Conservation (phyloP, 164 flowering plant genomes). For the Protea cynaroides region DNA sequence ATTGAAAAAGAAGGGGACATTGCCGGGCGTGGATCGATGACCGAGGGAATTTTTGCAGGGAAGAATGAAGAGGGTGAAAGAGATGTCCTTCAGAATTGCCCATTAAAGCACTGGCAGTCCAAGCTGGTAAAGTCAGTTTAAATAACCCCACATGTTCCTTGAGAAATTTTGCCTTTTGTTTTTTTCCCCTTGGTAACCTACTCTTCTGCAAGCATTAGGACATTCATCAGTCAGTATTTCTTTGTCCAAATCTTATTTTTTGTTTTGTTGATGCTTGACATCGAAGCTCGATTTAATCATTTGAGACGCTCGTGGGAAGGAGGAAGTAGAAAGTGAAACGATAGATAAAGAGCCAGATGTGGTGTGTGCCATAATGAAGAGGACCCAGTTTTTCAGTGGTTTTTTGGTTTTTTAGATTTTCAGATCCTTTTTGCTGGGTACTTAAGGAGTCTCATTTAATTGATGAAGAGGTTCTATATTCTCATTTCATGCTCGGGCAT, state of each 20-base stretch:
- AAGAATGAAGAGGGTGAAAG: not conserved
- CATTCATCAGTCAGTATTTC: constrained; percentile 22
- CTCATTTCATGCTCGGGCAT: not conserved
- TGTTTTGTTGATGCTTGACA: constrained; percentile 55
- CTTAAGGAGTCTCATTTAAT: constrained; percentile 8
- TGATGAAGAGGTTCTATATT: constrained; percentile 7
- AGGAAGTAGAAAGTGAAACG: not conserved
- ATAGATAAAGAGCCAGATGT: constrained; percentile 1
- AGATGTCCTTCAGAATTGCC: not conserved
- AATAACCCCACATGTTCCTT: not conserved
- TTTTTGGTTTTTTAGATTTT: not conserved
- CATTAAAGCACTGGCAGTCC: not conserved
- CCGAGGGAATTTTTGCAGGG: too few relatives aligned
- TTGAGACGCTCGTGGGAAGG: constrained; percentile 13
- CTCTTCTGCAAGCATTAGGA: not conserved
- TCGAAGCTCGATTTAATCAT: constrained; percentile 30
- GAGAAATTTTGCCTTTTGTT: not conserved
- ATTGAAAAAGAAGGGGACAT: too few relatives aligned
- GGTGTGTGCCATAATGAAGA: constrained; percentile 3
- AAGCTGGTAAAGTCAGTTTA: not conserved
- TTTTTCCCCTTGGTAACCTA: not conserved
- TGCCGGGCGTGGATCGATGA: too few relatives aligned
- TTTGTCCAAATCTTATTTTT: constrained; percentile 17
- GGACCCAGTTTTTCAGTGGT: not conserved
- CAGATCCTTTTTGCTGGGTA: constrained; percentile 6